Evolutionary conservation across 2,329 filamentous ascomycete genomes (phyloP).

Genomic region (Phyllosticta citriasiana): DNA sequence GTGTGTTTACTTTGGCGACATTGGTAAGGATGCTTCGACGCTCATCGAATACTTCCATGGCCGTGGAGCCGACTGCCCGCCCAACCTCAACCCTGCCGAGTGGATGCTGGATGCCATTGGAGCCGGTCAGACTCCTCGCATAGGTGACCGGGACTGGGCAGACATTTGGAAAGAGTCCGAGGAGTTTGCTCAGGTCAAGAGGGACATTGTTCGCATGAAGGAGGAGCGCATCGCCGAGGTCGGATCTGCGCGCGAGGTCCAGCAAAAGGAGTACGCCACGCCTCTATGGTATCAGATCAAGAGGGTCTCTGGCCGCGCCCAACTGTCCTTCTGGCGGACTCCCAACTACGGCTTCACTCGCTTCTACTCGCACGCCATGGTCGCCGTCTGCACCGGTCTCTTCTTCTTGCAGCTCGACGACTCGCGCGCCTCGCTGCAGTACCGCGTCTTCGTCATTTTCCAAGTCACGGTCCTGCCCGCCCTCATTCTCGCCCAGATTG

Average conservation of each 20-base stretch:
- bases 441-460: slow-evolving; percentile 84
- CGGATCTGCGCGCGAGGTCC: slow-evolving; percentile 31
- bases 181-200: slow-evolving; percentile 57
- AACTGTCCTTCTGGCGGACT: slow-evolving; percentile 72
- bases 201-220: slow-evolving; percentile 58
- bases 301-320: slow-evolving; percentile 61
- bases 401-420: slow-evolving; percentile 70
- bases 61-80: slow-evolving; percentile 49
- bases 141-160: slow-evolving; percentile 68
- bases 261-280: slow-evolving; percentile 72
- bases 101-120: slow-evolving; percentile 83
- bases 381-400: slow-evolving; percentile 68
- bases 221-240: slow-evolving; percentile 44
- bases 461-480: slow-evolving; percentile 77
- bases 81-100: slow-evolving; percentile 50
- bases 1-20: slow-evolving; percentile 78
- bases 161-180: slow-evolving; percentile 68
- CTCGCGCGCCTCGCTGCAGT: slow-evolving; percentile 67
- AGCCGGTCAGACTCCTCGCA: slow-evolving; percentile 60
- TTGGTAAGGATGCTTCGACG: slow-evolving; percentile 62
- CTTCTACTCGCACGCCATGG: slow-evolving; percentile 72
- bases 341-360: slow-evolving; percentile 85
- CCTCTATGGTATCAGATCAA: slow-evolving; percentile 70
- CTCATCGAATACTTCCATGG: slow-evolving; percentile 50
- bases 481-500: slow-evolving; percentile 72